phyloP scores from a whole-genome alignment of 495 filamentous ascomycete genomes.

The Penicillium waksmanii region DNA sequence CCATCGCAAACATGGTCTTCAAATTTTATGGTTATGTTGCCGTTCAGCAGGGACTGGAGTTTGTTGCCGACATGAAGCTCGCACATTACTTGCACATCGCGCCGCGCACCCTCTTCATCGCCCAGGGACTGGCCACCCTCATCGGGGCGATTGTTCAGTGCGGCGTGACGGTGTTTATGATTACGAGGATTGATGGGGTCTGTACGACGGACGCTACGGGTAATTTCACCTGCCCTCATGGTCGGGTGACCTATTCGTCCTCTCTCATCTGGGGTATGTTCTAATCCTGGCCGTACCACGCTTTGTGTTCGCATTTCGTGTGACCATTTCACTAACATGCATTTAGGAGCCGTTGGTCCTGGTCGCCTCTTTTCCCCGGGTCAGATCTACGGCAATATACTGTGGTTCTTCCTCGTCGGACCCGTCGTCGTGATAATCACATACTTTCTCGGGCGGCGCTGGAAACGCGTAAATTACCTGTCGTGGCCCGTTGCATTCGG shows the following conservation, averaged over 20 bases:
- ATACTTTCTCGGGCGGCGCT: slow-evolving; percentile 58
- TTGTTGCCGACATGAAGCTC: slow-evolving; percentile 78
- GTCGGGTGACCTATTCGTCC: slow-evolving; percentile 68
- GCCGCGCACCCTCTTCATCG: slow-evolving; percentile 68
- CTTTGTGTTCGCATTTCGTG: background rate
- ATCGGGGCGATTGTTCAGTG: slow-evolving; percentile 70
- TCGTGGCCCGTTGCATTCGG: slow-evolving; percentile 73
- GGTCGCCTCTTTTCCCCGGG: slow-evolving; percentile 69
- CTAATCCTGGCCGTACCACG: background rate
- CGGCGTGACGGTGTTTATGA: slow-evolving; percentile 65
- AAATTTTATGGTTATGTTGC: slow-evolving; percentile 78
- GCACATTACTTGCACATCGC: slow-evolving; percentile 80
- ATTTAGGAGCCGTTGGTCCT: slow-evolving; percentile 60
- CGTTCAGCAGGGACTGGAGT: slow-evolving; percentile 55
- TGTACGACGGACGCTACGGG: slow-evolving; percentile 63
- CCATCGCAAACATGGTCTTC: slow-evolving; percentile 73
- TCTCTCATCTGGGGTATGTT: slow-evolving; percentile 69
- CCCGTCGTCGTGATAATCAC: slow-evolving; percentile 59
- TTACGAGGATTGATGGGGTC: slow-evolving; percentile 61
- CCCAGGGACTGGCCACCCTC: slow-evolving; percentile 68
- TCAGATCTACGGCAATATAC: slow-evolving; percentile 65
- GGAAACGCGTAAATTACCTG: slow-evolving; percentile 55
- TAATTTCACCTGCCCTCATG: slow-evolving; percentile 71
- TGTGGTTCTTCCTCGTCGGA: slow-evolving; percentile 67
- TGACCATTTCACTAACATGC: background rate